A percentile compares a stretch with the other conserved stretches of the same genome.
Evolutionary conservation across 2,329 filamentous ascomycete species (phyloP).

Genomic region (Truncatella angustata): DNA sequence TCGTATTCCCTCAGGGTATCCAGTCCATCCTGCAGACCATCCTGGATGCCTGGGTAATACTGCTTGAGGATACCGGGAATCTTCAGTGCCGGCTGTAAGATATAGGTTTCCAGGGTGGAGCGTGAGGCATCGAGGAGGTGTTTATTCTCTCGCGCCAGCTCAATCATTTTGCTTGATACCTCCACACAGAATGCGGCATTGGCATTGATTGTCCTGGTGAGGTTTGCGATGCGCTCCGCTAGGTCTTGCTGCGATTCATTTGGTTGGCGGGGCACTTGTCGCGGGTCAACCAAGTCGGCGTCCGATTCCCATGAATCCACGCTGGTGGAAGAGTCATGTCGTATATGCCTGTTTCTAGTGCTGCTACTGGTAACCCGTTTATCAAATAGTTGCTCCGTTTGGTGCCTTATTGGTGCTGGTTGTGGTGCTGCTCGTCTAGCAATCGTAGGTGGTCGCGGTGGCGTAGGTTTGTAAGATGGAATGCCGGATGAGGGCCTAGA

Average conservation of each 20-base stretch:
- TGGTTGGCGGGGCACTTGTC: constrained; percentile 6
- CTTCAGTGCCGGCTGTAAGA: constrained; percentile 13
- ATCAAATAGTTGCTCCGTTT: too few relatives aligned
- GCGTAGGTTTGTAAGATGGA: not conserved
- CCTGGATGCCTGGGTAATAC: constrained; percentile 13
- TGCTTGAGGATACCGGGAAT: constrained; percentile 9
- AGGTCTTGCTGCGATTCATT: constrained; percentile 13
- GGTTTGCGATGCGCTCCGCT: constrained; percentile 13
- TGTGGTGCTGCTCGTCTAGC: not conserved
- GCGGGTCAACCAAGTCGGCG: constrained; percentile 9
- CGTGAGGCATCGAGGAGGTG: constrained; percentile 12
- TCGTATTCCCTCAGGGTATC: constrained; percentile 13
- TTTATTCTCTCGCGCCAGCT: constrained; percentile 15
- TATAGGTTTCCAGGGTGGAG: constrained; percentile 13
- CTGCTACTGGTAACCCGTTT: too few relatives aligned
- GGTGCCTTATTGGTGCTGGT: not conserved
- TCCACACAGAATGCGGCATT: constrained; percentile 13
- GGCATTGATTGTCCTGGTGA: constrained; percentile 11
- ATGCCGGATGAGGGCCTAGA: not conserved
- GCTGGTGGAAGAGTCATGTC: not conserved
- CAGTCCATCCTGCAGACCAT: constrained; percentile 8
- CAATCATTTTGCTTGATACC: constrained; percentile 13
- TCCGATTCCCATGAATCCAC: constrained; percentile 8
- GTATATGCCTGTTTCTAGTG: not conserved
- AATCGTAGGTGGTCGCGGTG: not conserved